phyloP scores from a whole-genome alignment of 441 rosid genomes.

The Syzygium malaccense region DNA sequence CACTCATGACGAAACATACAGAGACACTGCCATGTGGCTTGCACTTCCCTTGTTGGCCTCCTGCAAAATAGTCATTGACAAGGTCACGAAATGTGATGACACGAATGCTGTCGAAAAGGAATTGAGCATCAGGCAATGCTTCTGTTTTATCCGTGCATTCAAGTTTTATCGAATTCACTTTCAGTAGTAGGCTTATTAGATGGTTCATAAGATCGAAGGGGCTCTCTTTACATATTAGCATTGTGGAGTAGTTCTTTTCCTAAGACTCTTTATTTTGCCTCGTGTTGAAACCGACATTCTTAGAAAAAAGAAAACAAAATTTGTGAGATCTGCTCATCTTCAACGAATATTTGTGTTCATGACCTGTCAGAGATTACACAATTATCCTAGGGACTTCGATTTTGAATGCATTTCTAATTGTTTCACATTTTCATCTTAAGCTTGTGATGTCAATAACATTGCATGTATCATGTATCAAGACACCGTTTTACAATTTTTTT shows the following conservation, averaged over 20 bases:
- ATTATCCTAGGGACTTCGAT: not conserved
- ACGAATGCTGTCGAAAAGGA: not conserved
- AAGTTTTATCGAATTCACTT: not conserved
- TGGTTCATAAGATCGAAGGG: not conserved
- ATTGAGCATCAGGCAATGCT: not conserved
- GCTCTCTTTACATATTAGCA: not conserved
- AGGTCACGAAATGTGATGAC: not conserved
- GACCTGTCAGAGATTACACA: not conserved
- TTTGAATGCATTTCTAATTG: not conserved
- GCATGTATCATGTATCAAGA: not conserved
- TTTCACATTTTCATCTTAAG: not conserved
- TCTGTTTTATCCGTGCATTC: not conserved
- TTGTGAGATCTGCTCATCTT: not conserved
- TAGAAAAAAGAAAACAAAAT: not conserved
- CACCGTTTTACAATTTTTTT: not conserved
- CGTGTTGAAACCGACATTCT: not conserved
- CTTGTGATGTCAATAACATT: rapidly evolving
- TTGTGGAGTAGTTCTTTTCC: not conserved
- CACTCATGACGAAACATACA: not conserved
- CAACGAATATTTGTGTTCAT: not conserved
- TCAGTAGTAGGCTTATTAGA: not conserved
- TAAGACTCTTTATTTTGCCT: not conserved
- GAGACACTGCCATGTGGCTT: not conserved
- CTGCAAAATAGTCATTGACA: not conserved
- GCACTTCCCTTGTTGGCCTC: not conserved